Conservation (phyloP, 345 rosid species). For the Triadica sebifera region DNA sequence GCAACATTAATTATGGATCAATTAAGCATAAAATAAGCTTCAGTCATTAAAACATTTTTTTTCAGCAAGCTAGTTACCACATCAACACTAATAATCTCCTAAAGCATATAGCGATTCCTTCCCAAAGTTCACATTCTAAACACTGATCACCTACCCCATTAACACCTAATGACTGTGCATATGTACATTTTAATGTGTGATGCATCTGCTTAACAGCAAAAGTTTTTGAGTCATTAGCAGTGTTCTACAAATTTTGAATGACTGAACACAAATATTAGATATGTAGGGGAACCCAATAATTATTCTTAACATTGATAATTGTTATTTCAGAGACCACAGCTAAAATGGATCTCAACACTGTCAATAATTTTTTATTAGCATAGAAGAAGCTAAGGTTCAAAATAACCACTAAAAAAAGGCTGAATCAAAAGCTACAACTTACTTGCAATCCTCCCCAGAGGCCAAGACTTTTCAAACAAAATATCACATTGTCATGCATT, state of each 20-base stretch:
- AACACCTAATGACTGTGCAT: too few species aligned
- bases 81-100: too few species aligned
- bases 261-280: neutral
- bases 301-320: neutral
- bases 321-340: neutral
- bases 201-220: neutral
- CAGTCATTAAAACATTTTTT: neutral
- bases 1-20: neutral
- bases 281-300: neutral
- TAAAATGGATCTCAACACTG: neutral
- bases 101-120: too few species aligned
- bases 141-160: too few species aligned
- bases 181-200: neutral
- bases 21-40: neutral
- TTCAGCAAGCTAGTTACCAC: neutral
- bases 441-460: constrained; percentile 82
- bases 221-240: neutral
- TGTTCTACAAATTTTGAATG: neutral
- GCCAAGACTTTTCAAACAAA: constrained; percentile 69
- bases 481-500: constrained; percentile 66
- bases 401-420: constrained; percentile 3
- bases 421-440: constrained; percentile 24
- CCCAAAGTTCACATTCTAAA: too few species aligned
- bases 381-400: neutral
- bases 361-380: neutral